A percentile compares a stretch with the other conserved stretches of the same genome.
Conservation (phyloP, 2,329 filamentous ascomycete genomes). For the Phialophora verrucosa region DNA sequence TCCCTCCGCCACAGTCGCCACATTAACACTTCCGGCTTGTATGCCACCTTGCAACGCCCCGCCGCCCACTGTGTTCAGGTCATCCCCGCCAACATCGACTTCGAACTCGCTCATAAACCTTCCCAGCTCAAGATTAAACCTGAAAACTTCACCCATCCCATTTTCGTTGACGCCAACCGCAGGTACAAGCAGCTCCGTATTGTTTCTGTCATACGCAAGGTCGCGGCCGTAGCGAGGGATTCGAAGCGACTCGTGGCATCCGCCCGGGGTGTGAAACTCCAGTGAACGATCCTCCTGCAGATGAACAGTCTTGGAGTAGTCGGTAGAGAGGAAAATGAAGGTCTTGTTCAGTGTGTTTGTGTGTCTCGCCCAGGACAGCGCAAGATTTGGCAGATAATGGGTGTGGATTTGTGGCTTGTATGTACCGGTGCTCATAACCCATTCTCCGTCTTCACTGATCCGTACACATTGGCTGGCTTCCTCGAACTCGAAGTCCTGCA, state of each 20-base stretch:
- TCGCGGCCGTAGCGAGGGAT: constrained; percentile 93
- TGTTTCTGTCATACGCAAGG: constrained; percentile 79
- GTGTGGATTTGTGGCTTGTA: constrained; percentile 87
- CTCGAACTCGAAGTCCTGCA: constrained; percentile 98
- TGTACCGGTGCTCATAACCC: constrained; percentile 89
- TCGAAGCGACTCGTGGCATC: constrained; percentile 85
- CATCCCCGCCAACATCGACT: constrained; percentile 85
- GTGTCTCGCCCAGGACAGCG: constrained; percentile 90
- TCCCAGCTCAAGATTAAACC: constrained; percentile 87
- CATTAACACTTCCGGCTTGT: constrained; percentile 82
- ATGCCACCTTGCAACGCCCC: constrained; percentile 86
- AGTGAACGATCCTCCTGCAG: constrained; percentile 89
- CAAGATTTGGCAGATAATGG: constrained; percentile 92
- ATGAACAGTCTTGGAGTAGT: constrained; percentile 94
- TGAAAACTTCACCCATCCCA: constrained; percentile 88
- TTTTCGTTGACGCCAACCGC: constrained; percentile 85
- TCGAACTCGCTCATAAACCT: constrained; percentile 95
- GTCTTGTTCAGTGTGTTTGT: constrained; percentile 90
- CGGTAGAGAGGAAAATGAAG: constrained; percentile 83
- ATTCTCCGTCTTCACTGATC: constrained; percentile 92
- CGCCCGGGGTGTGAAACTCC: constrained; percentile 89
- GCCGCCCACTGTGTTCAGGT: constrained; percentile 68
- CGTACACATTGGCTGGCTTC: constrained; percentile 90
- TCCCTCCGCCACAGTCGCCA: constrained; percentile 81
- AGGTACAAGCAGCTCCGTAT: constrained; percentile 84